Evolutionary conservation across 1,284 basidiomycete genomes (phyloP), one percentile per base, ranked within the genome.

Genomic region (Ceratorhiza oryzae-sativae): DNA sequence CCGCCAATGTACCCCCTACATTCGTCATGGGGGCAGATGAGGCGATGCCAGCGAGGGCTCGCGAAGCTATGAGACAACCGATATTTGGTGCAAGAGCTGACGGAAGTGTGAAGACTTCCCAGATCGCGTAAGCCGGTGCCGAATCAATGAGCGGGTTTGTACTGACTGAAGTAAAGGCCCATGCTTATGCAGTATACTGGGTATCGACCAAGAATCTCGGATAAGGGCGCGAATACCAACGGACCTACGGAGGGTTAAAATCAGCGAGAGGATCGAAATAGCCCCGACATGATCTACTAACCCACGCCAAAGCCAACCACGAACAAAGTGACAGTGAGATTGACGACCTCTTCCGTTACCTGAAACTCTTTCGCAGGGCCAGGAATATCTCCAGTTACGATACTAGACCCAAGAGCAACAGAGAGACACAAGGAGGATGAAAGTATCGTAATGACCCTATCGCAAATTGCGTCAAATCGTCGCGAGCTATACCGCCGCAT

Each of bases 231-330:
- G n/a, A 74, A 74, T 25, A 74, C 25, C 6, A 68, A 61, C 3
- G 42, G 58, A 36, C 65, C 60, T 71, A 39, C 5, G 18, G 20
- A 15, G 59, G 32, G 3, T 13, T 23, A 27, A 12, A 23, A 13
- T 18, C 8, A 53, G 5, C 20, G 18, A 23, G 3, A 23, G 9
- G 48, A 30, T n/a, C 27, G 23, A 5, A 13, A 18, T 32, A 32
- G 13, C 4, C 23, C 1, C 81, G 83, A 10, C 0, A 80, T 73
- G 0, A 79, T 80, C 3, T 30, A 34, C 71, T 63, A 20, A 20
- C 82, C 82, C 56, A 82, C 73, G 55, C 81, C 81, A 73, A 82
- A 82, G 1, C 84, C 84, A 34, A 82, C 78, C 13, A 85, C 80
- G 75, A 84, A 84, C 59, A 85, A 78, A 20, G 81, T 79, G 30